Conservation (phyloP, 2,329 filamentous ascomycete species). For the Monosporascus cannonballus region DNA sequence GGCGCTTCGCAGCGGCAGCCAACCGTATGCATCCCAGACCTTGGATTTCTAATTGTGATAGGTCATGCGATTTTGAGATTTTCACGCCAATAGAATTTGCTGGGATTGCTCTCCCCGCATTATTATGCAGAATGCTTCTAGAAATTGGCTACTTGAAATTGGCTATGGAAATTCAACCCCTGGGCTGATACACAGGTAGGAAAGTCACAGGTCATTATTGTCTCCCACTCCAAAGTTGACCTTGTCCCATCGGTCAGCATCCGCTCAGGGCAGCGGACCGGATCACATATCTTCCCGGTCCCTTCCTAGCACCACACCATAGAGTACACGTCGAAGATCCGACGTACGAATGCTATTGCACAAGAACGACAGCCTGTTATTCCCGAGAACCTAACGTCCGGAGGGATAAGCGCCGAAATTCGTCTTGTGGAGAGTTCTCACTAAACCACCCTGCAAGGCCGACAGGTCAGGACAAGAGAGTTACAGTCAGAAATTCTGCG, state of each 20-base stretch:
- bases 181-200: background rate
- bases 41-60: background rate
- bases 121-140: background rate
- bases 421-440: too few relatives aligned
- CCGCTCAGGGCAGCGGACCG: too few relatives aligned
- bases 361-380: too few relatives aligned
- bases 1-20: background rate
- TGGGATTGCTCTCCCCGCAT: background rate
- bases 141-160: background rate
- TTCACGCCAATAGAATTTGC: background rate
- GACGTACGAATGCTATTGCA: too few relatives aligned
- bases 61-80: background rate
- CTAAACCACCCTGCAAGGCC: too few relatives aligned
- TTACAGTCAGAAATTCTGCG: background rate
- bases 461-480: too few relatives aligned
- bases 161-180: background rate
- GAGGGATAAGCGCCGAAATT: too few relatives aligned
- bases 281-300: background rate
- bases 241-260: too few relatives aligned
- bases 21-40: background rate
- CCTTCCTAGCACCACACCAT: background rate
- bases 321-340: too few relatives aligned
- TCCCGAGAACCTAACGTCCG: too few relatives aligned
- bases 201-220: background rate
- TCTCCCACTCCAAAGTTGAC: background rate